Evolutionary conservation across 257 asterid genomes (phyloP).

Genomic region (Lantana camara): DNA sequence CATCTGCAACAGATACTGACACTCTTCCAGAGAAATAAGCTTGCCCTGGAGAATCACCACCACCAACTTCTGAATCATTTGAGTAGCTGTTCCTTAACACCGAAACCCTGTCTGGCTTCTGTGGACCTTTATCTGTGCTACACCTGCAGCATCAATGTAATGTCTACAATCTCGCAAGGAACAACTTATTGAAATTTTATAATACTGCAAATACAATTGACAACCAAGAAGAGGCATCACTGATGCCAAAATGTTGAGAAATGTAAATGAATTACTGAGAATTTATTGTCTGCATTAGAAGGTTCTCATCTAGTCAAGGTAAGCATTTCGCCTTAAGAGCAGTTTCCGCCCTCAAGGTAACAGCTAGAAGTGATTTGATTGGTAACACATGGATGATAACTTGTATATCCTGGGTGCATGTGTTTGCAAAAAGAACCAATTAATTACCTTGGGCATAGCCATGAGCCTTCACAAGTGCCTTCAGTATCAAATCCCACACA

Average conservation of each 20-base stretch:
- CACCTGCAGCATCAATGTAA: conserved; percentile 66
- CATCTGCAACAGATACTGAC: conserved; percentile 83
- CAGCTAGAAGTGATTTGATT: conserved; percentile 1
- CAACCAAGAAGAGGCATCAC: conserved; percentile 11
- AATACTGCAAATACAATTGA: conserved; percentile 6
- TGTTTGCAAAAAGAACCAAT: conserved; percentile 20
- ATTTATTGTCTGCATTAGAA: conserved; percentile 12
- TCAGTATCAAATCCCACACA: conserved; percentile 98
- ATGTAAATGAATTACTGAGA: not conserved
- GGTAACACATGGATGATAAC: conserved; percentile 19
- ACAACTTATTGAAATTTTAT: conserved; percentile 23
- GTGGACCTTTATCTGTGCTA: conserved; percentile 37
- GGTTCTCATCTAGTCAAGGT: not conserved
- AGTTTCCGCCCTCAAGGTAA: conserved; percentile 10
- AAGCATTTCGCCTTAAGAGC: not conserved
- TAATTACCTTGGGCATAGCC: conserved; percentile 95
- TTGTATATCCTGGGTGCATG: not conserved
- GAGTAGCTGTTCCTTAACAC: conserved; percentile 38
- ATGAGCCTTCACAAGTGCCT: conserved; percentile 80
- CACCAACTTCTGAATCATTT: conserved; percentile 38
- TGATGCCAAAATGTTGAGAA: conserved; percentile 2
- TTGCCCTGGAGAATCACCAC: conserved; percentile 40
- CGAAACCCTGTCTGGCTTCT: conserved; percentile 36
- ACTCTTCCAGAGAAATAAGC: conserved; percentile 73
- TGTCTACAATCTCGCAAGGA: conserved; percentile 35